A percentile compares a stretch with the other conserved stretches of the same genome.
Conservation (phyloP, 176 grass and related monocot species). For the Echinochloa phyllopogon region DNA sequence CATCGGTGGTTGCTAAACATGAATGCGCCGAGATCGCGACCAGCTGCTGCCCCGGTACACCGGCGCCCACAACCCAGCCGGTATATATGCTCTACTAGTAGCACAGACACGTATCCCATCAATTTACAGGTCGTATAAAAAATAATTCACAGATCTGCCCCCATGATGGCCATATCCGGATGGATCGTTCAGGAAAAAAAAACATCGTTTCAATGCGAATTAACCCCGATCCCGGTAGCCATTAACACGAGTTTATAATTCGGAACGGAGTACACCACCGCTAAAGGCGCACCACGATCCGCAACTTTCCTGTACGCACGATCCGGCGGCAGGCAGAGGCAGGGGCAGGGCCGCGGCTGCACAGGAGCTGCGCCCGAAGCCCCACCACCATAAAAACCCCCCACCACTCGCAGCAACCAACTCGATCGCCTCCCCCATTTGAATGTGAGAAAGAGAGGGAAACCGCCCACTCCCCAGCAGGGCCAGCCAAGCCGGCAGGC, state of each 20-base stretch:
- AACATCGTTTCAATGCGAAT: not conserved
- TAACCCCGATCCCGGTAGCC: not conserved
- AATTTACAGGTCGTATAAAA: not conserved
- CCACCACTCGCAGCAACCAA: not conserved
- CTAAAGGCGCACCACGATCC: slow-evolving; percentile 19
- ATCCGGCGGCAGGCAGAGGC: slow-evolving; percentile 9
- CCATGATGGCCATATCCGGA: not conserved
- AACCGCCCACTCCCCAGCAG: slow-evolving; percentile 11
- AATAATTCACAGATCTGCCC: not conserved
- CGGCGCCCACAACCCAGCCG: not conserved
- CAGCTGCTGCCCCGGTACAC: not conserved
- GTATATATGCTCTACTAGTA: no score
- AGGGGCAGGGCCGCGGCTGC: slow-evolving; percentile 26
- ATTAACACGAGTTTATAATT: slow-evolving; percentile 1
- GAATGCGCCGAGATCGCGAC: not conserved
- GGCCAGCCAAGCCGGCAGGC: not conserved
- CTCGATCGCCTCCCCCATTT: slow-evolving; percentile 26
- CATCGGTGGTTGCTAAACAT: not conserved
- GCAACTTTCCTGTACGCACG: slow-evolving; percentile 14
- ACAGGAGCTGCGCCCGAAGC: slow-evolving; percentile 9
- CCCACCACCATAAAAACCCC: slow-evolving; percentile 52
- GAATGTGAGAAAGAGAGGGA: slow-evolving; percentile 81
- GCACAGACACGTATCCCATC: not conserved
- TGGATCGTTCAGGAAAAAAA: not conserved
- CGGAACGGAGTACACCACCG: not conserved